Evolutionary conservation across 495 filamentous ascomycete species (phyloP), one percentile per base, ranked within the genome.

Genomic region (Podospora tetraspora): DNA sequence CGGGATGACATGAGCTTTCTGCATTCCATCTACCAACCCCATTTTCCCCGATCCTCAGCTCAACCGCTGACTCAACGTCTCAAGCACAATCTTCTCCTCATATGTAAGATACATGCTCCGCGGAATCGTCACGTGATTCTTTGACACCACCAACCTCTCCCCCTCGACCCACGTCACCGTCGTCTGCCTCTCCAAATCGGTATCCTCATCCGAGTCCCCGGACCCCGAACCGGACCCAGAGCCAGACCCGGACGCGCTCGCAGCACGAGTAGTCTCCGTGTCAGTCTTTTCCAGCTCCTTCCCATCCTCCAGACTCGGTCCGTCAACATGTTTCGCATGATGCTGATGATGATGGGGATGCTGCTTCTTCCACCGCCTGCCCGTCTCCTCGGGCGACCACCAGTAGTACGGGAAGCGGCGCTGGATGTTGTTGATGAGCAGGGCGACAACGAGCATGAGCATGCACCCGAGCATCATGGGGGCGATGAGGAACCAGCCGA

Each of bases 321-420:
- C 32, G 6, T 29, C n/a, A 9, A 12, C 27, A 21, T 59, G 32
- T 63, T 67, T 57, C 3, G 57, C 59, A 16, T 32, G 59, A 37
- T 63, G 22, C 2, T 66, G 23, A 61, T 43, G 21, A 6, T 43
- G 12, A 0, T 16, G 34, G 4, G 11, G 32, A 12, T 16, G 69
- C 63, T 9, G 43, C 43, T 66, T 63, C 62, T 60, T 23, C 76
- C 75, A 79, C n/a, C 65, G 69, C 68, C n/a, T 3, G 3, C 82
- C 77, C 16, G 83, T 77, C 66, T 79, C 71, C 34, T 74, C 75
- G 6, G 86, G 79, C 5, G 86, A 86, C 87, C 87, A 90, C 93
- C 93, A 97, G 73, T 91, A 96, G 19, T 88, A 73, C 1, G 93
- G 93, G 71, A 88, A 97, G 60, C 86, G 84, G 25, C 92, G 81